Percentiles rank a stretch among this genome's conserved stretches.
Evolutionary conservation across 345 rosid species (phyloP).

Genomic region (Xanthoceras sorbifolium): DNA sequence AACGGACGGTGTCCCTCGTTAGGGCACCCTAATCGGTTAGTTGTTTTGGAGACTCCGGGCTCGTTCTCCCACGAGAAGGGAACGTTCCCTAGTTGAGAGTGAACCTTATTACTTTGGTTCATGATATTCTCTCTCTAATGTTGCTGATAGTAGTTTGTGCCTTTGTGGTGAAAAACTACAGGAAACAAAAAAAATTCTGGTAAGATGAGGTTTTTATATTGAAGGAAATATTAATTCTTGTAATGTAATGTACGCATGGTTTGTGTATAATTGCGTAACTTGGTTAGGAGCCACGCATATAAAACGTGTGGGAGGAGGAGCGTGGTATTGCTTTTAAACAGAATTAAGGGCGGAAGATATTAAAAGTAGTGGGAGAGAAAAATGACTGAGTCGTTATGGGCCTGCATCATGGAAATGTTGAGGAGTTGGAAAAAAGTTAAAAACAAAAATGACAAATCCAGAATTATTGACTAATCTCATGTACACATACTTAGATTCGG

Average conservation of each 20-base stretch:
- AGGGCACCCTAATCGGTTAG: neutral
- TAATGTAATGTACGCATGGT: neutral
- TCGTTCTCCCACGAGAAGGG: constrained; percentile 27
- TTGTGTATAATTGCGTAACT: neutral
- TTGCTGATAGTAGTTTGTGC: too few relatives aligned
- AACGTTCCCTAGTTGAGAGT: neutral
- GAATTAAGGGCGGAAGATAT: neutral
- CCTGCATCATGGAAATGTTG: neutral
- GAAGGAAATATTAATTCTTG: neutral
- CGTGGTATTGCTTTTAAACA: neutral
- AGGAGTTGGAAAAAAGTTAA: neutral
- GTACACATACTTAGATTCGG: neutral
- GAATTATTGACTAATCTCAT: neutral
- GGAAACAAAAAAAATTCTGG: neutral
- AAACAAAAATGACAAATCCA: neutral
- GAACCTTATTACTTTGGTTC: neutral
- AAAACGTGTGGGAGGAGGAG: neutral
- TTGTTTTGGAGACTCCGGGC: constrained; percentile 25
- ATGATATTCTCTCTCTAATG: neutral
- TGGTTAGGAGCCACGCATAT: neutral
- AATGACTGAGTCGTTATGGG: constrained; percentile 1
- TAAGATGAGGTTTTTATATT: neutral
- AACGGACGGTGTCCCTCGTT: neutral
- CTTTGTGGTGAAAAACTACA: neutral
- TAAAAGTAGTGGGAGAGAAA: neutral